A percentile compares a stretch with the other conserved stretches of the same genome.
These are phyloP conservation scores for Punica granatum DNA, from an alignment of 345 rosid species.

Conservation along the genomic window DNA sequence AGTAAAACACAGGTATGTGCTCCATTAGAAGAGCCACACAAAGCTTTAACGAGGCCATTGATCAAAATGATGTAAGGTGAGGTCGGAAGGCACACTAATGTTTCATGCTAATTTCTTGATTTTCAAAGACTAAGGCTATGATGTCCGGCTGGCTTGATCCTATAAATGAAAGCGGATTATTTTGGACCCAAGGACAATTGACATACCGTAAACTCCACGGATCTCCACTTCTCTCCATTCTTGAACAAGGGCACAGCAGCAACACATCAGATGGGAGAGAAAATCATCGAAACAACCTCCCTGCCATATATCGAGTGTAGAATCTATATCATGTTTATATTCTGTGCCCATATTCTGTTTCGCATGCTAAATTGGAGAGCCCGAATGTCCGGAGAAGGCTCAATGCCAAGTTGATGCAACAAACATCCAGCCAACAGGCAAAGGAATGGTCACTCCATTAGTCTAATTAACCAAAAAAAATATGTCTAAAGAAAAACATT, in stretches of 20 bases:
- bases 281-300: slow-evolving; percentile 91
- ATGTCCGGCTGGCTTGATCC: too few species aligned
- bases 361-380: background rate
- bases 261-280: slow-evolving; percentile 93
- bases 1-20: background rate
- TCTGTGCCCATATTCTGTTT: too few species aligned
- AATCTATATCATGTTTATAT: background rate
- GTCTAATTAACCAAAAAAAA: background rate
- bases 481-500: background rate
- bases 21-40: background rate
- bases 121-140: too few species aligned
- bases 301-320: slow-evolving; percentile 23
- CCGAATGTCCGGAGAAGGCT: background rate
- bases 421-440: background rate
- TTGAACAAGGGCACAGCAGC: slow-evolving; percentile 98
- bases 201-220: slow-evolving; percentile 66
- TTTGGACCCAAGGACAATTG: background rate
- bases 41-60: background rate
- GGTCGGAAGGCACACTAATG: background rate
- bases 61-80: background rate
- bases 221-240: slow-evolving; percentile 94
- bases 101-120: too few species aligned
- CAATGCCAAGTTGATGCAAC: background rate
- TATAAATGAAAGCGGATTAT: background rate
- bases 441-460: background rate